These are phyloP conservation scores for Thozetella sp. DNA, from an alignment of 495 filamentous ascomycete species.

Conservation along the genomic window DNA sequence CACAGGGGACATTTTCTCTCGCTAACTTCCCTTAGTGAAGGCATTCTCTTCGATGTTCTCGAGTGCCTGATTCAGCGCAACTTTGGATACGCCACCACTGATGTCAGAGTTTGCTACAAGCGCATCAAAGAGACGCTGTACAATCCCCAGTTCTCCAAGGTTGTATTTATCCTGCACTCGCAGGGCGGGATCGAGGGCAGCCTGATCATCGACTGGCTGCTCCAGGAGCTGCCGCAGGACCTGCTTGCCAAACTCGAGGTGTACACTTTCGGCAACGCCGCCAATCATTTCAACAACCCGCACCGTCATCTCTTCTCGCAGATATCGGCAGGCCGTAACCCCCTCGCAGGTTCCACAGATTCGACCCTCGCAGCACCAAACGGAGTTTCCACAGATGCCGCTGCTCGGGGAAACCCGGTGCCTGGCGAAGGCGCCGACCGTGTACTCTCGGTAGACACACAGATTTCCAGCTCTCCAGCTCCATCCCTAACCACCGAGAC, in stretches of 20 bases:
- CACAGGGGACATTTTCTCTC: conserved; percentile 3
- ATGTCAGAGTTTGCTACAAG: conserved; percentile 60
- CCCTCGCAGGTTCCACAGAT: conserved; percentile 21
- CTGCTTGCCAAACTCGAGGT: conserved; percentile 73
- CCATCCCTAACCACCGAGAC: conserved; percentile 13
- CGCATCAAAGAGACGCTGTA: conserved; percentile 62
- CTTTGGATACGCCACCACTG: conserved; percentile 71
- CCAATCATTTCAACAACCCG: conserved; percentile 90
- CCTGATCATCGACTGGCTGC: conserved; percentile 76
- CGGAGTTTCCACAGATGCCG: neutral
- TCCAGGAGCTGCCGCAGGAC: conserved; percentile 72
- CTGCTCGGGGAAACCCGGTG: conserved; percentile 1
- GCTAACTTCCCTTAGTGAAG: conserved; percentile 29
- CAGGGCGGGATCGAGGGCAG: conserved; percentile 81
- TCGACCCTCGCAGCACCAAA: conserved; percentile 10
- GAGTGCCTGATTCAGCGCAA: conserved; percentile 79
- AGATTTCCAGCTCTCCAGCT: neutral
- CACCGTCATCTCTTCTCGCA: conserved; percentile 36
- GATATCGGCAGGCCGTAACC: conserved; percentile 16
- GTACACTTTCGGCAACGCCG: conserved; percentile 84
- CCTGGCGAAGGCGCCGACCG: neutral
- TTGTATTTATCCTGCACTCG: conserved; percentile 78
- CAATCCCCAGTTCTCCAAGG: conserved; percentile 62
- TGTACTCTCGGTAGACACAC: neutral
- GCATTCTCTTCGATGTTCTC: conserved; percentile 73